phyloP scores from a whole-genome alignment of 2,329 filamentous ascomycete species.

The Aspergillus niger region DNA sequence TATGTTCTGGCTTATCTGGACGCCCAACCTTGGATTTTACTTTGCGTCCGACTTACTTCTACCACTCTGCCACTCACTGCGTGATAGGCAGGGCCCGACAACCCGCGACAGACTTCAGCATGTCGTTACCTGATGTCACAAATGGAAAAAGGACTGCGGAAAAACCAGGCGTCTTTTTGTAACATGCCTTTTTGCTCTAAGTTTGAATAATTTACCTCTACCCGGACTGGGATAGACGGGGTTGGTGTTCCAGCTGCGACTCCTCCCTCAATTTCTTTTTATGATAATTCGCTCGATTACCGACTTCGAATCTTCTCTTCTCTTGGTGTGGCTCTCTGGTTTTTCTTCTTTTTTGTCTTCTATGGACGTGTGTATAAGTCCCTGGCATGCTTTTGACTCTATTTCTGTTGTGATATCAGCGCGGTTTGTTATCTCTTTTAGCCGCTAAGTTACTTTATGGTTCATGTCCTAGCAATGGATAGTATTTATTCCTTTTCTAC shows the following conservation, averaged over 20 bases:
- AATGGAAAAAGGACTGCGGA: neutral
- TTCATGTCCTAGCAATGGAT: constrained; percentile 19
- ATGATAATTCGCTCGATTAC: constrained; percentile 16
- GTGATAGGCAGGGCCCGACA: neutral
- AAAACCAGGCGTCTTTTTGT: constrained; percentile 2
- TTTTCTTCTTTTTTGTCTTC: constrained; percentile 23
- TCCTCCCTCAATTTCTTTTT: constrained; percentile 21
- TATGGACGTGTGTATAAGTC: constrained; percentile 24
- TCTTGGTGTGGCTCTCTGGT: constrained; percentile 21
- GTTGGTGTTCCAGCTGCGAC: constrained; percentile 7
- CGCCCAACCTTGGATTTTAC: constrained; percentile 16
- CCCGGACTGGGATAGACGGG: neutral
- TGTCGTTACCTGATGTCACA: neutral
- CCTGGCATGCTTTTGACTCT: constrained; percentile 22
- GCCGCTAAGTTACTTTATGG: constrained; percentile 8
- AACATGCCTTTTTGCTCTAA: constrained; percentile 7
- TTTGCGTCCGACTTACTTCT: neutral
- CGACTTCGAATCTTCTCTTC: constrained; percentile 5
- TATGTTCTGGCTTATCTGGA: constrained; percentile 26
- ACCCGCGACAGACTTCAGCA: constrained; percentile 8
- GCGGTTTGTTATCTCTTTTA: constrained; percentile 14
- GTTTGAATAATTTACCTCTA: constrained; percentile 13
- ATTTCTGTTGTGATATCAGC: constrained; percentile 26
- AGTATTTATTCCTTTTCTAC: constrained; percentile 4
- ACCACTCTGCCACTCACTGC: neutral